Evolutionary conservation across 306 rosid species (phyloP).

Genomic region (Inga laurina): DNA sequence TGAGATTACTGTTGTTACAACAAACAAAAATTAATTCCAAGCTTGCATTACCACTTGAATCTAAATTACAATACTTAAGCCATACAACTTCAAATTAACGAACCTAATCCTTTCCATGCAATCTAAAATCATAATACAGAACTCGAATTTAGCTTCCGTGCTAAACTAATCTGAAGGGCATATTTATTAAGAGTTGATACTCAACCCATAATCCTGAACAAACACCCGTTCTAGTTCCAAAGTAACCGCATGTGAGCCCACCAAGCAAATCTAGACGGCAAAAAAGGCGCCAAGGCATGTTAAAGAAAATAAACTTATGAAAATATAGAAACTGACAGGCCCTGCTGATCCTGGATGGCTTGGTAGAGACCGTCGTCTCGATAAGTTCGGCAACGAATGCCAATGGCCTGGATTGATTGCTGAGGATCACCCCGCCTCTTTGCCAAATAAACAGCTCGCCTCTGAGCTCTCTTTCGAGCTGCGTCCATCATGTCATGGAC

Average conservation of each 20-base stretch:
- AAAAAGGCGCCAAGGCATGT: background rate
- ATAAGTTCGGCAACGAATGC: slow-evolving; percentile 75
- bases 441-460: slow-evolving; percentile 90
- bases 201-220: background rate
- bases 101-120: slow-evolving; percentile 20
- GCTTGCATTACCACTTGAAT: background rate
- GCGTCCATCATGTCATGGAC: slow-evolving; percentile 99
- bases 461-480: slow-evolving; percentile 93
- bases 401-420: slow-evolving; percentile 78
- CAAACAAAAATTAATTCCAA: background rate
- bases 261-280: no score
- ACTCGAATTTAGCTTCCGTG: background rate
- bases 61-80: background rate
- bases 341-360: slow-evolving; percentile 94
- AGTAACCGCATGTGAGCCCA: background rate
- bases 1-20: background rate
- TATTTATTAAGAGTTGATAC: background rate
- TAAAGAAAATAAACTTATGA: background rate
- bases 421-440: slow-evolving; percentile 98
- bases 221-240: background rate
- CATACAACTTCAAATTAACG: background rate
- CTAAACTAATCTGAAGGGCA: background rate
- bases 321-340: slow-evolving; percentile 56
- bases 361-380: slow-evolving; percentile 94
- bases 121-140: background rate